Evolutionary conservation across 2,329 filamentous ascomycete genomes (phyloP).

Genomic region (Cercospora sp.): DNA sequence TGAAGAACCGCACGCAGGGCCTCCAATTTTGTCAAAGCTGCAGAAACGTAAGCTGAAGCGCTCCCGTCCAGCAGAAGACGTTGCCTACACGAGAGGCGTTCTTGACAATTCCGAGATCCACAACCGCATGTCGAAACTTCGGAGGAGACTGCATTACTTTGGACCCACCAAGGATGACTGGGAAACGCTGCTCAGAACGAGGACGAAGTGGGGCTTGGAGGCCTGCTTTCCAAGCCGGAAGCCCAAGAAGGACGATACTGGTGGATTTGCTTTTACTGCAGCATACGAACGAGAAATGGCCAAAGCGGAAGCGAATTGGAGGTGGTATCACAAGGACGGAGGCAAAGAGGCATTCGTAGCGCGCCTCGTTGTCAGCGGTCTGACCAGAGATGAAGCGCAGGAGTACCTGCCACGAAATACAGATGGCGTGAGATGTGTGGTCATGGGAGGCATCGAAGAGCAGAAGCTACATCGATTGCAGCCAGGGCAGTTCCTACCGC

Average conservation of each 20-base stretch:
- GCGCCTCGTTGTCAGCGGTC: slow-evolving; percentile 42
- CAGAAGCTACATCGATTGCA: slow-evolving; percentile 48
- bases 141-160: slow-evolving; percentile 52
- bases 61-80: slow-evolving; percentile 5
- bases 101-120: slow-evolving; percentile 27
- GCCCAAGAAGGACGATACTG: slow-evolving; percentile 35
- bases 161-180: slow-evolving; percentile 54
- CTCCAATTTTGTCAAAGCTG: neutral
- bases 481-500: slow-evolving; percentile 45
- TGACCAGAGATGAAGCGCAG: slow-evolving; percentile 43
- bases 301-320: slow-evolving; percentile 51
- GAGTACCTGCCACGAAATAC: slow-evolving; percentile 46
- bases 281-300: slow-evolving; percentile 45
- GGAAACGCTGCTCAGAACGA: slow-evolving; percentile 48
- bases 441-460: slow-evolving; percentile 52
- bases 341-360: slow-evolving; percentile 45
- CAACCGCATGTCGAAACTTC: slow-evolving; percentile 41
- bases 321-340: slow-evolving; percentile 54
- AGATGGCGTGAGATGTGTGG: slow-evolving; percentile 42
- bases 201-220: slow-evolving; percentile 55
- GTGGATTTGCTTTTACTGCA: slow-evolving; percentile 47
- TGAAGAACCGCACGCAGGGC: slow-evolving; percentile 18
- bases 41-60: slow-evolving; percentile 6
- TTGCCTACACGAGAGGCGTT: slow-evolving; percentile 30
- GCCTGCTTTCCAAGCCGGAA: slow-evolving; percentile 53